Percentiles rank a stretch among this genome's conserved stretches.
Conservation (phyloP, 345 rosid genomes). For the Crucihimalaya himalaica region DNA sequence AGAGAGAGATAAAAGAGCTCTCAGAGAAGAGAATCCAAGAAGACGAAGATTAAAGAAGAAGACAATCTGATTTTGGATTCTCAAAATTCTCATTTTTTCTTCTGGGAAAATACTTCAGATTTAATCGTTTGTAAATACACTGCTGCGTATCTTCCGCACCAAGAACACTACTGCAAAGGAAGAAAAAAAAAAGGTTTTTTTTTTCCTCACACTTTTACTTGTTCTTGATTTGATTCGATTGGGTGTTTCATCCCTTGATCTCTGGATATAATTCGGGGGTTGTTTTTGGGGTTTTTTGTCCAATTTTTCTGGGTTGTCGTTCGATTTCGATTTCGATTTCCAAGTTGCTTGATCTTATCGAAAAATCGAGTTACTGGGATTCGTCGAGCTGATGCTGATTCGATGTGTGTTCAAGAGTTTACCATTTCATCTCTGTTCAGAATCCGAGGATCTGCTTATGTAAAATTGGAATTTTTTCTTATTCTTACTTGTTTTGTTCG, state of each 20-base stretch:
- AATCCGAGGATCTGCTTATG: slow-evolving; percentile 46
- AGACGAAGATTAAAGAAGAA: slow-evolving; percentile 7
- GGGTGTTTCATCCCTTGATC: background rate
- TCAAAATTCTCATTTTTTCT: slow-evolving; percentile 5
- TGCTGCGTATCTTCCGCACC: slow-evolving; percentile 21
- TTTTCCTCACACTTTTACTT: background rate
- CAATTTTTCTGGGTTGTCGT: slow-evolving; percentile 35
- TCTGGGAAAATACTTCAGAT: slow-evolving; percentile 29
- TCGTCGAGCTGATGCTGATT: slow-evolving; percentile 19
- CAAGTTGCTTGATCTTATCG: slow-evolving; percentile 10
- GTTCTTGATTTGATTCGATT: slow-evolving; percentile 29
- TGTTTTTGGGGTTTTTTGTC: slow-evolving; percentile 8
- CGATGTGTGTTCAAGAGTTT: background rate
- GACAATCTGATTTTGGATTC: background rate
- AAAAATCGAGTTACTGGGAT: slow-evolving; percentile 14
- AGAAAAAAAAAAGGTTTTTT: slow-evolving; percentile 3
- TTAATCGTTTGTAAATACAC: slow-evolving; percentile 35
- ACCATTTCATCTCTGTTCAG: slow-evolving; percentile 4
- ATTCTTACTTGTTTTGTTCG: background rate
- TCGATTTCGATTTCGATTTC: slow-evolving; percentile 38
- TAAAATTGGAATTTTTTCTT: slow-evolving; percentile 24
- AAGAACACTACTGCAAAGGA: slow-evolving; percentile 41
- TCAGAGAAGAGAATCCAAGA: background rate
- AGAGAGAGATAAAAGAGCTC: background rate
- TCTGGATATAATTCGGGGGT: slow-evolving; percentile 35